Percentiles rank a stretch among this genome's conserved stretches.
Evolutionary conservation across 2,329 filamentous ascomycete genomes (phyloP).

Genomic region (Beauveria varroae): DNA sequence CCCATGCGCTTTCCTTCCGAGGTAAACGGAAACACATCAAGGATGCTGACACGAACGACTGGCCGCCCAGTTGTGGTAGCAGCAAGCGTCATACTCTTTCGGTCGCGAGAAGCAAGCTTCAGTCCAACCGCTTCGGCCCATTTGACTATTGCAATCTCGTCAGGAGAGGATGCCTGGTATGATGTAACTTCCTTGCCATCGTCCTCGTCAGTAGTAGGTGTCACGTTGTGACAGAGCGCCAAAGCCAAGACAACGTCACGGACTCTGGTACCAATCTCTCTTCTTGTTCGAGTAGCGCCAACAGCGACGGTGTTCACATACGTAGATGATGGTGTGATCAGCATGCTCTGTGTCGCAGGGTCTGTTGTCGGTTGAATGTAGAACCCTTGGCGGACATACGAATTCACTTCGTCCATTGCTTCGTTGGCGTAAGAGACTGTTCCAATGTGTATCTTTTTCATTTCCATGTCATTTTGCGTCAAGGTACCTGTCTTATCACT

Average conservation of each 20-base stretch:
- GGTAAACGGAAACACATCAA: conserved; percentile 95
- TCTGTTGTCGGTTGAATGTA: conserved; percentile 42
- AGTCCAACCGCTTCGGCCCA: conserved; percentile 94
- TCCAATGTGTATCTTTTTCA: conserved; percentile 97
- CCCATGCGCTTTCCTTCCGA: conserved; percentile 98
- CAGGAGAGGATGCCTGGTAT: conserved; percentile 94
- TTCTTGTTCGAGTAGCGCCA: conserved; percentile 70
- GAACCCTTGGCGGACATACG: conserved; percentile 82
- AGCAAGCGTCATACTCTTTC: conserved; percentile 76
- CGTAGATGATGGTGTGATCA: conserved; percentile 71
- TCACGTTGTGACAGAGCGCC: conserved; percentile 94
- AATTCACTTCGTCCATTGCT: conserved; percentile 92
- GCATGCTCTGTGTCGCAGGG: conserved; percentile 34
- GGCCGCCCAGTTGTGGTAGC: conserved; percentile 64
- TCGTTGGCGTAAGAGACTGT: conserved; percentile 98
- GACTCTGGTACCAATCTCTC: conserved; percentile 90
- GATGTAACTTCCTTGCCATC: conserved; percentile 69
- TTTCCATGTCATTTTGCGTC: conserved; percentile 97
- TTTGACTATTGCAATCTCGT: conserved; percentile 94
- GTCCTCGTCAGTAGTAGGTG: conserved; percentile 71
- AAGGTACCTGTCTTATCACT: conserved; percentile 98
- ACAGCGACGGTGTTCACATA: conserved; percentile 53
- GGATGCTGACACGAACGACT: conserved; percentile 77
- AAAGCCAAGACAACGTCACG: conserved; percentile 88
- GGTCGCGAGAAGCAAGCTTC: conserved; percentile 75